Conservation (phyloP, 129 eudicot genomes). For the Arctium minus region DNA sequence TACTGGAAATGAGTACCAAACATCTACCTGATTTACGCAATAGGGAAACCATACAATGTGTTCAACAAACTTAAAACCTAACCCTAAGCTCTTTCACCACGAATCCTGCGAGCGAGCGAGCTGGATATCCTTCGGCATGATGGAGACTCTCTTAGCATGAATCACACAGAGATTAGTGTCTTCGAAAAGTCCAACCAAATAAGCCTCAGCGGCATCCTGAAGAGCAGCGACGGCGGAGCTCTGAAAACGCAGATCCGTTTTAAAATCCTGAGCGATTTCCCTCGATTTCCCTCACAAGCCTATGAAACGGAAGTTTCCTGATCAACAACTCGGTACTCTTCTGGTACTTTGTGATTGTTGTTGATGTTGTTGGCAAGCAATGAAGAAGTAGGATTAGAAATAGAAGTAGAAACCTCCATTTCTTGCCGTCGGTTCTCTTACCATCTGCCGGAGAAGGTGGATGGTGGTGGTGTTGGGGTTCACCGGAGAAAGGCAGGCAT, state of each 20-base stretch:
- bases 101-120: conserved; percentile 39
- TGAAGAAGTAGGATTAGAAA: too few relatives aligned
- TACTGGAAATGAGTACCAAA: background rate
- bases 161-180: conserved; percentile 52
- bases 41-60: background rate
- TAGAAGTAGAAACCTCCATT: too few relatives aligned
- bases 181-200: conserved; percentile 40
- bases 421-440: too few relatives aligned
- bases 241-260: conserved; percentile 36
- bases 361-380: too few relatives aligned
- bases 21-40: background rate
- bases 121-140: conserved; percentile 60
- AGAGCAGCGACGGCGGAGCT: conserved; percentile 43
- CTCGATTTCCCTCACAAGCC: conserved; percentile 21
- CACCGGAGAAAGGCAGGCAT: too few relatives aligned
- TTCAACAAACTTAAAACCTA: background rate
- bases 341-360: conserved; percentile 41
- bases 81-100: conserved; percentile 51
- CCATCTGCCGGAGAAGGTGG: too few relatives aligned
- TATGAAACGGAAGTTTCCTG: conserved; percentile 39
- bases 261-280: conserved; percentile 39
- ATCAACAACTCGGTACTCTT: conserved; percentile 37
- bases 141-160: conserved; percentile 52
- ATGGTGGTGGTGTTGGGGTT: too few relatives aligned
- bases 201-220: conserved; percentile 44